Conservation (phyloP, 768 basidiomycete species). For the Strobilomyces echinocephalus region DNA sequence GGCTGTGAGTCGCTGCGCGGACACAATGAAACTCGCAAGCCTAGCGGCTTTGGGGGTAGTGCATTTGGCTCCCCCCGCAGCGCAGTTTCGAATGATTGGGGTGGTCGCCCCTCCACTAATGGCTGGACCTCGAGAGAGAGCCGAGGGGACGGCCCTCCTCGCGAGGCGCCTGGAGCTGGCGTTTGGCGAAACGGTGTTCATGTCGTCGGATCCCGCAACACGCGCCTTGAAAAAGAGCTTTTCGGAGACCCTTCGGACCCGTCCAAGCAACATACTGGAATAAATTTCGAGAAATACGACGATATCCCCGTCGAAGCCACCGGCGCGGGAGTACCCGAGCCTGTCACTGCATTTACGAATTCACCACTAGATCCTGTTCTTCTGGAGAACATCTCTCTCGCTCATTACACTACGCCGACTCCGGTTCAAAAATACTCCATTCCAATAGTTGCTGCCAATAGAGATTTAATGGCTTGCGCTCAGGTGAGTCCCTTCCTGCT, state of each 20-base stretch:
- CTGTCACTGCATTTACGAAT: slow-evolving; percentile 78
- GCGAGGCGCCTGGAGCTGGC: slow-evolving; percentile 52
- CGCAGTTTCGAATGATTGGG: slow-evolving; percentile 37
- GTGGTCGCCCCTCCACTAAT: slow-evolving; percentile 33
- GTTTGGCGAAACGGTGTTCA: slow-evolving; percentile 89
- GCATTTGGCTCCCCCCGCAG: slow-evolving; percentile 34
- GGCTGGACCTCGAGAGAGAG: slow-evolving; percentile 36
- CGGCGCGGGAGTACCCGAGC: slow-evolving; percentile 94
- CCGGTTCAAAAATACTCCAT: slow-evolving; percentile 99
- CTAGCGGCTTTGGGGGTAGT: slow-evolving; percentile 39
- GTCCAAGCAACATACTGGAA: slow-evolving; percentile 89
- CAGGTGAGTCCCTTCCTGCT: slow-evolving; percentile 48
- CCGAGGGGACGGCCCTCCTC: slow-evolving; percentile 37
- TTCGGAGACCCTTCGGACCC: slow-evolving; percentile 86
- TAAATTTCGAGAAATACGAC: slow-evolving; percentile 99
- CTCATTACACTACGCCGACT: slow-evolving; percentile 92
- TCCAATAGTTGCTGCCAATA: slow-evolving; percentile 87
- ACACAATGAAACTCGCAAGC: slow-evolving; percentile 33
- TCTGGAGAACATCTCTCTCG: slow-evolving; percentile 89
- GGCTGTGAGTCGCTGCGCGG: slow-evolving; percentile 40
- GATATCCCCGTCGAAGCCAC: slow-evolving; percentile 99
- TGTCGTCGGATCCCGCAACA: slow-evolving; percentile 75
- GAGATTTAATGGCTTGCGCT: slow-evolving; percentile 94
- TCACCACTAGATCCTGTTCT: slow-evolving; percentile 91
- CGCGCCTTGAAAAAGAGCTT: slow-evolving; percentile 91